phyloP scores from a whole-genome alignment of 1,139 yeast species.

The Geotrichum bryndzae region DNA sequence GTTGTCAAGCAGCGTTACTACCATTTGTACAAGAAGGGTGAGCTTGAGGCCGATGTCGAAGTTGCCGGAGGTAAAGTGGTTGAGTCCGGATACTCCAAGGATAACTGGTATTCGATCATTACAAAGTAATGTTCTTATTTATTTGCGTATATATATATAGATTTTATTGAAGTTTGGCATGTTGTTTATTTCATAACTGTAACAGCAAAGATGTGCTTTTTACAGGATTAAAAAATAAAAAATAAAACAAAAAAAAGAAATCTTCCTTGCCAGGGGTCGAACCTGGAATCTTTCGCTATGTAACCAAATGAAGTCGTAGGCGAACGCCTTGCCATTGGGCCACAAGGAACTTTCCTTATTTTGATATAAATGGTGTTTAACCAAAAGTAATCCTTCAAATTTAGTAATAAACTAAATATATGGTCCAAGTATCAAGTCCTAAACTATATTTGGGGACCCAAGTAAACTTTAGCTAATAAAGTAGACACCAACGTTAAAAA shows the following conservation, averaged over 20 bases:
- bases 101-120: conserved; percentile 84
- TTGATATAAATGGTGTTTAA: no score
- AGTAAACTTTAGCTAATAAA: no score
- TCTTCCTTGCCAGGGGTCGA: conserved; percentile 38
- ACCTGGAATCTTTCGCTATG: conserved; percentile 35
- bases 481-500: no score
- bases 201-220: no score
- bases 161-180: neutral
- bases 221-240: neutral
- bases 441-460: no score
- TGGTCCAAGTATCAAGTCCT: no score
- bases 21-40: conserved; percentile 80
- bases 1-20: conserved; percentile 73
- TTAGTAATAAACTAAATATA: no score
- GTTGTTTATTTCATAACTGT: neutral
- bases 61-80: conserved; percentile 63
- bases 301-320: conserved; percentile 24
- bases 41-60: conserved; percentile 60
- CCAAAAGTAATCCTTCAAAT: no score
- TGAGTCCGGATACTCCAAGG: conserved; percentile 79
- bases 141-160: neutral
- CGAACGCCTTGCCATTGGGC: conserved; percentile 33
- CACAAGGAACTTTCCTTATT: conserved; percentile 23
- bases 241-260: conserved; percentile 15
- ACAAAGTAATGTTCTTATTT: conserved; percentile 19